A percentile compares a stretch with the other conserved stretches of the same genome.
These are phyloP conservation scores for Paratinospora sagittata DNA, from an alignment of 164 flowering plant genomes.

Conservation along the genomic window DNA sequence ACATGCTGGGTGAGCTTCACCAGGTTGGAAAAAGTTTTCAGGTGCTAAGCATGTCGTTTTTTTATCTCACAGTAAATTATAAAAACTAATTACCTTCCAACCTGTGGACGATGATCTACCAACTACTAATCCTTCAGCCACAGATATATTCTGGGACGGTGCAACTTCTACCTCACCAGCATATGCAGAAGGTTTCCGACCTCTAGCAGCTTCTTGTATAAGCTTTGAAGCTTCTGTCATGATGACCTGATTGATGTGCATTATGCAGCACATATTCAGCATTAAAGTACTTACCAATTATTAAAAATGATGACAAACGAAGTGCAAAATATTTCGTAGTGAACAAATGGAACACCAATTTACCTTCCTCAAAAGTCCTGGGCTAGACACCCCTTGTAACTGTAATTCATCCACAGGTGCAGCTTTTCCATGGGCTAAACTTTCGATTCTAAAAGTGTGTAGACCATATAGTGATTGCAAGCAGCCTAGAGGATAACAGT, in stretches of 20 bases:
- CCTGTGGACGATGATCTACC: conserved; percentile 47
- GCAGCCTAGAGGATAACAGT: conserved; percentile 50
- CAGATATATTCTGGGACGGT: conserved; percentile 29
- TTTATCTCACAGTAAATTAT: not conserved
- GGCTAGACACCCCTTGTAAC: conserved; percentile 69
- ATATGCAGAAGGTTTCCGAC: conserved; percentile 28
- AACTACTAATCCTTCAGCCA: conserved; percentile 39
- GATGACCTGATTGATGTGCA: conserved; percentile 52
- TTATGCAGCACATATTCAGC: not conserved
- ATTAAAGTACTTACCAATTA: not conserved
- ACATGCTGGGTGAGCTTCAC: not conserved
- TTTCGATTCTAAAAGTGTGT: conserved; percentile 69
- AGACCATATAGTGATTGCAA: conserved; percentile 66
- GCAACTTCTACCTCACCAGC: conserved; percentile 30
- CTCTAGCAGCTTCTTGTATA: conserved; percentile 38
- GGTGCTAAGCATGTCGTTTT: not conserved
- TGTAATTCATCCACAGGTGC: conserved; percentile 81
- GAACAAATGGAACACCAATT: not conserved
- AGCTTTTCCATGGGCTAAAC: conserved; percentile 62
- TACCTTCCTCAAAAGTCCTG: conserved; percentile 67
- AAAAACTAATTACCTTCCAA: conserved; percentile 40
- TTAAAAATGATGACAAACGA: not conserved
- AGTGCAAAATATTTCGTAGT: not conserved
- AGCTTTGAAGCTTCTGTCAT: conserved; percentile 60
- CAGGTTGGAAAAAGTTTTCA: not conserved